These are phyloP conservation scores for Fusarium anthophilum DNA, from an alignment of 2,329 filamentous ascomycete genomes.

Conservation along the genomic window DNA sequence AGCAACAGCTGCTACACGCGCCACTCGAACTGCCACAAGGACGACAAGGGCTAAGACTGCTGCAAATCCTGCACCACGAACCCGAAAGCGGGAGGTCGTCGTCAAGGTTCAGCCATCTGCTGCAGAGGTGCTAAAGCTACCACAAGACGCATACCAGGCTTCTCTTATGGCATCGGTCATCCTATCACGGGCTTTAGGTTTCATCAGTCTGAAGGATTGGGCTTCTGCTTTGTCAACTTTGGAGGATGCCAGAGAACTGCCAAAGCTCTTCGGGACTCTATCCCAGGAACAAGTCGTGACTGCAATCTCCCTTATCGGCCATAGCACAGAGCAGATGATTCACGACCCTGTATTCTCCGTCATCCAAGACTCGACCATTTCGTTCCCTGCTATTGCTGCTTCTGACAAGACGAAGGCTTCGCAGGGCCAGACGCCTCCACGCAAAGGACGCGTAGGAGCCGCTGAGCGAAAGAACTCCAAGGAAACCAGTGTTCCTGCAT, in stretches of 20 bases:
- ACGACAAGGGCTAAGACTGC: constrained; percentile 37
- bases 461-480: constrained; percentile 45
- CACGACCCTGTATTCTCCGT: constrained; percentile 87
- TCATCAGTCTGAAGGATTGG: constrained; percentile 64
- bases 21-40: constrained; percentile 40
- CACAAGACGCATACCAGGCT: constrained; percentile 49
- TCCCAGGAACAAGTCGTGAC: constrained; percentile 67
- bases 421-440: constrained; percentile 49
- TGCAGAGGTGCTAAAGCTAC: constrained; percentile 29
- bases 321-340: constrained; percentile 77
- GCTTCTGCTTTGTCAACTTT: constrained; percentile 66
- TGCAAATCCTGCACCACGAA: constrained; percentile 19
- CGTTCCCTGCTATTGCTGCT: constrained; percentile 75
- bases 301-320: constrained; percentile 73
- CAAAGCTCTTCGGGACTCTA: constrained; percentile 52
- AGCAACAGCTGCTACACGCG: constrained; percentile 37
- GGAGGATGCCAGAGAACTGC: constrained; percentile 57
- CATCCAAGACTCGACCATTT: constrained; percentile 91
- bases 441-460: constrained; percentile 40
- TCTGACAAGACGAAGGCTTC: constrained; percentile 53
- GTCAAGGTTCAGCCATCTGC: constrained; percentile 40
- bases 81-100: constrained; percentile 32
- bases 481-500: constrained; percentile 49
- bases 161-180: constrained; percentile 50
- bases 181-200: constrained; percentile 53